Conservation (phyloP, 164 flowering plant species). For the Liquidambar formosana region DNA sequence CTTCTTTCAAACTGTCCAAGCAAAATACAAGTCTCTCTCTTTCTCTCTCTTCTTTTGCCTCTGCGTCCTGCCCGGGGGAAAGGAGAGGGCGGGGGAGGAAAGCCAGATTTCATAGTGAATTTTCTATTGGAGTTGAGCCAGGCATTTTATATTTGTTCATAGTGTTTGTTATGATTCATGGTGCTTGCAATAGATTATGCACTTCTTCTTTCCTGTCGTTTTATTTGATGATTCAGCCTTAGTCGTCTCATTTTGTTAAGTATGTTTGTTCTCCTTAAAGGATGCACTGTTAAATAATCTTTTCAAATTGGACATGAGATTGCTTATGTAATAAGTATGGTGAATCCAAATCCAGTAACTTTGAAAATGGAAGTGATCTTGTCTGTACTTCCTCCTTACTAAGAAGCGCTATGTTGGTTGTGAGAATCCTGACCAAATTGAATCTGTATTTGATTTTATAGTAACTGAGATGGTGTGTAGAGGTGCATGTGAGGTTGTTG, state of each 20-base stretch:
- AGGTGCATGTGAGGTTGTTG: slow-evolving; percentile 88
- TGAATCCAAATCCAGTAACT: slow-evolving; percentile 84
- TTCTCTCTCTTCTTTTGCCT: no score
- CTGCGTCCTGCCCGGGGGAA: no score
- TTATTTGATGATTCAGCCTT: not conserved
- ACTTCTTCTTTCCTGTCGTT: not conserved
- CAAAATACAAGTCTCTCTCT: no score
- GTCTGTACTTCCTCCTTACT: slow-evolving; percentile 84
- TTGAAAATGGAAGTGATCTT: slow-evolving; percentile 91
- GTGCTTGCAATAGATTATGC: not conserved
- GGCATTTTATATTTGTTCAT: not conserved
- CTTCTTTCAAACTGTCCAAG: no score
- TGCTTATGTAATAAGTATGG: slow-evolving; percentile 72
- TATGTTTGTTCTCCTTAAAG: slow-evolving; percentile 97
- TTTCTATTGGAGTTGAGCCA: no score
- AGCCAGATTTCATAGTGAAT: no score
- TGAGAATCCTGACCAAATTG: slow-evolving; percentile 72
- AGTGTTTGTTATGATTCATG: no score
- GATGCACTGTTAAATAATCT: slow-evolving; percentile 66
- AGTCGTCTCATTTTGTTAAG: slow-evolving; percentile 41
- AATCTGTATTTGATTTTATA: slow-evolving; percentile 87
- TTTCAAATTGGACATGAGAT: slow-evolving; percentile 79
- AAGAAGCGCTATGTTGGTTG: slow-evolving; percentile 98
- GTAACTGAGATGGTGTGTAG: slow-evolving; percentile 98
- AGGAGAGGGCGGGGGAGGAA: no score